Evolutionary conservation across 495 filamentous ascomycete species (phyloP), one percentile per base, ranked within the genome.

Genomic region (Penicillium dipodomyicola): DNA sequence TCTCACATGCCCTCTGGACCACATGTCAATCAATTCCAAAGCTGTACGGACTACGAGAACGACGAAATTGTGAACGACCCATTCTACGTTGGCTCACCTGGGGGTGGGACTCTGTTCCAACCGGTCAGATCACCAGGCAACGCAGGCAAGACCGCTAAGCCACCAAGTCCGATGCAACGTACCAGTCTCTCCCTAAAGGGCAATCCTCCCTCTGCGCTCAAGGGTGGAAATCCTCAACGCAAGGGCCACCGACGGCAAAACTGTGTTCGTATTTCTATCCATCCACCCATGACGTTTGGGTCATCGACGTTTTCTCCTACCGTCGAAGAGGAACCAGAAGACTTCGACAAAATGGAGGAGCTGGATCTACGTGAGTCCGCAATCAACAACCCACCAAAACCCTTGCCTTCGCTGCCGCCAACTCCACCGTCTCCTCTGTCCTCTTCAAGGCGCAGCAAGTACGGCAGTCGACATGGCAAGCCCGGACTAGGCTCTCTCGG

Each of bases 241-340:
- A 78, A 73, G 54, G 72, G 72, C 22, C 77, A 82, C 50, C 63
- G 72, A 46, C 70, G 76, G 20, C 76, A 80, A 22, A 78, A 79
- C 44, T 79, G 73, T 47, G 75, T 82, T 4, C 76, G 78, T 29
- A 78, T 80, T 35, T 80, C 80, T 0, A 77, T 78, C 10, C 67
- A 77, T 23, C 75, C 75, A 0, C 69, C 76, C 0, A 61, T 74
- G 35, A 73, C 70, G 5, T 77, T 79, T 29, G 65, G 70, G 0
- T 65, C 69, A 14, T 54, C 68, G 14, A 47, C 62, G 5, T 77
- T 74, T 55, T 70, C 73, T 20, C 71, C 73, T 6, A 77, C 65
- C 25, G 65, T 68, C 5, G 72, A 77, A 61, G 74, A 75, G 32
- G 76, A 76, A 44, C 55, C 61, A 0, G 73, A 76, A 40, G 72